A percentile compares a stretch with the other conserved stretches of the same genome.
Evolutionary conservation across 306 rosid genomes (phyloP).

Genomic region (Dalbergia oliveri): DNA sequence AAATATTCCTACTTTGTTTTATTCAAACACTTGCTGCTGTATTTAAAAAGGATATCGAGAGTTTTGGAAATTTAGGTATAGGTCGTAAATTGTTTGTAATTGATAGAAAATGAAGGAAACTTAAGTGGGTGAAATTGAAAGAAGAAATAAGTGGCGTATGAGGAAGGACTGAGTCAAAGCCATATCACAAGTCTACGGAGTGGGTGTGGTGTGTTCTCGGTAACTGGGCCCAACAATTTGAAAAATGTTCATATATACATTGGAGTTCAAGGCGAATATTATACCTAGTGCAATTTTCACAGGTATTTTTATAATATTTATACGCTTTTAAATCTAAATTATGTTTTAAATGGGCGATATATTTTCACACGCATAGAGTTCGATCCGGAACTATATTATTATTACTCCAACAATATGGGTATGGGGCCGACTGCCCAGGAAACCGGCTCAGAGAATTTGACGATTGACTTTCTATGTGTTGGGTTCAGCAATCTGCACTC

Average conservation of each 20-base stretch:
- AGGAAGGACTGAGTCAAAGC: constrained; percentile 34
- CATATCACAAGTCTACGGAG: constrained; percentile 25
- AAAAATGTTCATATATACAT: too few relatives aligned
- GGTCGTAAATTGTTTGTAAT: background rate
- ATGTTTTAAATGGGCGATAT: too few relatives aligned
- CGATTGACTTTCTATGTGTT: constrained; percentile 20
- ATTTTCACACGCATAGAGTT: too few relatives aligned
- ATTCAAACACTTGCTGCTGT: background rate
- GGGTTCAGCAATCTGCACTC: background rate
- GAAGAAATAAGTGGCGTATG: background rate
- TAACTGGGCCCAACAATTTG: background rate
- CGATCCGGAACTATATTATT: too few relatives aligned
- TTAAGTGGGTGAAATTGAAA: background rate
- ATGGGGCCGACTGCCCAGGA: constrained; percentile 1
- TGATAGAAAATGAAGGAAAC: background rate
- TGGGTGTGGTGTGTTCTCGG: constrained; percentile 7
- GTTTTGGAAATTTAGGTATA: background rate
- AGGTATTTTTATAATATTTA: too few relatives aligned
- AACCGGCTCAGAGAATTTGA: constrained; percentile 11
- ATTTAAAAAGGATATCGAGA: background rate
- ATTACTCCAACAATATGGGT: background rate
- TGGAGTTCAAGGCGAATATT: too few relatives aligned
- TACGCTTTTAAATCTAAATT: too few relatives aligned
- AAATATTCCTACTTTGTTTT: background rate
- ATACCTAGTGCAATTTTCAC: too few relatives aligned